phyloP scores from a whole-genome alignment of 192 early-diverging fungal genomes.

The Linnemannia hyalina region DNA sequence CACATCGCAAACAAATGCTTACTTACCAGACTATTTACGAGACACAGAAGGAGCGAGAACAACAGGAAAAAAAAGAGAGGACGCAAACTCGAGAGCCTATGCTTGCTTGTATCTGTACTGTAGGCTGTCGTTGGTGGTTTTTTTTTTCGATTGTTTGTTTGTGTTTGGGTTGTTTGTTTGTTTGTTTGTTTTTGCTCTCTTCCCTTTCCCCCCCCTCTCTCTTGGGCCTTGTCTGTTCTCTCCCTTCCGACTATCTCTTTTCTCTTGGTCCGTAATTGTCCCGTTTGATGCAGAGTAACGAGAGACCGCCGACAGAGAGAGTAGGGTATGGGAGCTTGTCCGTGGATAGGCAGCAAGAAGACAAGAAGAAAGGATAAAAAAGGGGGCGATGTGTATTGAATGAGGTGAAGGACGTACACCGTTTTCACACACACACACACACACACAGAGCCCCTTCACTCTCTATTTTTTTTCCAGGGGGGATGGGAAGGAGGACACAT shows the following conservation, averaged over 20 bases:
- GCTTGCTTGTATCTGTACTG: neutral
- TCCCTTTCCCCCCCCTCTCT: neutral
- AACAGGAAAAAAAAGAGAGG: neutral
- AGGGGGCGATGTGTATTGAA: neutral
- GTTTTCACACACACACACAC: neutral
- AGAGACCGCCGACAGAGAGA: no score
- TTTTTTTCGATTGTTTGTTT: neutral
- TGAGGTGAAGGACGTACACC: no score
- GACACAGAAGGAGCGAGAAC: neutral
- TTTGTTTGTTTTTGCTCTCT: constrained; percentile 2
- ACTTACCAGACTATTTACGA: neutral
- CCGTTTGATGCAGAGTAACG: neutral
- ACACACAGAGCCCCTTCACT: neutral
- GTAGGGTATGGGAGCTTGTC: neutral
- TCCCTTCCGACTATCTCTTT: neutral
- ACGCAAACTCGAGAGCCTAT: neutral
- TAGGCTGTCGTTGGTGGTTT: neutral
- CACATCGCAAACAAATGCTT: neutral
- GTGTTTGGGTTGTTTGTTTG: neutral
- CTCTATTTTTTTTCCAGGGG: neutral
- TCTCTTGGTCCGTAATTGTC: constrained; percentile 10
- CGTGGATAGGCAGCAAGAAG: neutral
- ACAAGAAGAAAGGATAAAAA: neutral
- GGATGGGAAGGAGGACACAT: neutral
- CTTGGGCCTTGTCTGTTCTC: neutral